A percentile compares a stretch with the other conserved stretches of the same genome.
These are phyloP conservation scores for Sarocladium oryzae DNA, from an alignment of 2,329 filamentous ascomycete genomes.

Conservation along the genomic window DNA sequence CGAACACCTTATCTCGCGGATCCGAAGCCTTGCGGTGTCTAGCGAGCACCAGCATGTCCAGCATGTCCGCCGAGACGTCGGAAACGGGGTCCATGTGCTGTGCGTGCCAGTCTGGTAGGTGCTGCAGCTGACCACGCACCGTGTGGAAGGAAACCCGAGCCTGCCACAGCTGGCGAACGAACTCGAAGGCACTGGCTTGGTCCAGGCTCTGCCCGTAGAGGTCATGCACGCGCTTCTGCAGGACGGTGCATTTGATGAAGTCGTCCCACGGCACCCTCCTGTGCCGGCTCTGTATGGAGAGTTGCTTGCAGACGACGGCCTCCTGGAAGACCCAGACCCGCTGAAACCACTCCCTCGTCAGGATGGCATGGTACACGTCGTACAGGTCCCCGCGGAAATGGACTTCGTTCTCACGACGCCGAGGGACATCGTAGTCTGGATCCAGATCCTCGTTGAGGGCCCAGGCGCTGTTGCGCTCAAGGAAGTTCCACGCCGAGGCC, in stretches of 20 bases:
- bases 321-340: constrained; percentile 10
- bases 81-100: neutral
- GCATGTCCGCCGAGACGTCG: constrained; percentile 3
- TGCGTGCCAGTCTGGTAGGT: neutral
- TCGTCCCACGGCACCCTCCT: constrained; percentile 8
- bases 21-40: neutral
- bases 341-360: constrained; percentile 5
- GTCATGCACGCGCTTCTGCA: neutral
- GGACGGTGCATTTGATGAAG: constrained; percentile 6
- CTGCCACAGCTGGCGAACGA: constrained; percentile 7
- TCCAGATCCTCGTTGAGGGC: constrained; percentile 4
- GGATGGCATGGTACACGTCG: constrained; percentile 7
- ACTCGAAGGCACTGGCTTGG: constrained; percentile 1
- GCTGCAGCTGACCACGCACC: neutral
- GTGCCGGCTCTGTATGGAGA: constrained; percentile 7
- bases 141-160: constrained; percentile 7
- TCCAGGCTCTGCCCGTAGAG: constrained; percentile 4
- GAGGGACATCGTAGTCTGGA: neutral
- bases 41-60: constrained; percentile 7
- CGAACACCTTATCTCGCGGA: constrained; percentile 7
- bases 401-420: neutral
- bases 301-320: constrained; percentile 7
- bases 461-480: constrained; percentile 7
- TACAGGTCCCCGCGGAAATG: constrained; percentile 8
- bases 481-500: constrained; percentile 8